Conservation (phyloP, 345 rosid genomes). For the Hypericum androsaemum region DNA sequence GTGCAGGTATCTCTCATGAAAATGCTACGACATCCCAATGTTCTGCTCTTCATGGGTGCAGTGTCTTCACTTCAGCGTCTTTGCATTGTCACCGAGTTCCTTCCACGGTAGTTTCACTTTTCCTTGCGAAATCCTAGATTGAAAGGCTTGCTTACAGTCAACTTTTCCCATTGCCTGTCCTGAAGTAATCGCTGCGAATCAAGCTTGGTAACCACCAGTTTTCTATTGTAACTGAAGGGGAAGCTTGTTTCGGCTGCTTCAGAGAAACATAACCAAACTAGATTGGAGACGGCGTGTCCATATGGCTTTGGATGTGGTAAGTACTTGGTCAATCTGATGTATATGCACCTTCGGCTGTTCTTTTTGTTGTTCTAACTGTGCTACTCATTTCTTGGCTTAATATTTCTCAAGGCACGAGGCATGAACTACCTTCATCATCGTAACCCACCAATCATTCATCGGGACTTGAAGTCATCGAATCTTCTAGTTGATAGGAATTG, state of each 20-base stretch:
- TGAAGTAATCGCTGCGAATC: no score
- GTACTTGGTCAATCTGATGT: slow-evolving; percentile 16
- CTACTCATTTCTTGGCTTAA: no score
- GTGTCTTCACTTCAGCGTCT: slow-evolving; percentile 84
- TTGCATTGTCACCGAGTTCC: slow-evolving; percentile 97
- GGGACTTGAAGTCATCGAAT: slow-evolving; percentile 97
- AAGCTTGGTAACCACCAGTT: slow-evolving; percentile 6
- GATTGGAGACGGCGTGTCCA: slow-evolving; percentile 84
- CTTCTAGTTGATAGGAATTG: slow-evolving; percentile 88
- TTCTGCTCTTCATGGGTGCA: slow-evolving; percentile 95
- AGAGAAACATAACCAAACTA: slow-evolving; percentile 59
- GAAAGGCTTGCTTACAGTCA: neutral
- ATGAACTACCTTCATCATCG: slow-evolving; percentile 90
- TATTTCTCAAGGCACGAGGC: slow-evolving; percentile 67
- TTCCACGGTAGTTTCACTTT: slow-evolving; percentile 68
- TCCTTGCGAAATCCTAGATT: slow-evolving; percentile 1
- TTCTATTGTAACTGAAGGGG: slow-evolving; percentile 49
- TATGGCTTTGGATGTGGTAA: slow-evolving; percentile 88
- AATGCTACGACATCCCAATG: slow-evolving; percentile 92
- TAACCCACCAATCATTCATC: slow-evolving; percentile 91
- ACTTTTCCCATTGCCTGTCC: no score
- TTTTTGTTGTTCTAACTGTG: slow-evolving; percentile 11
- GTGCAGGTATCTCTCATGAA: slow-evolving; percentile 81
- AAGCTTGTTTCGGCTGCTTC: slow-evolving; percentile 84
- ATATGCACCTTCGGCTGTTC: neutral